phyloP scores from a whole-genome alignment of 2,329 filamentous ascomycete species.

The Bipolaris oryzae region DNA sequence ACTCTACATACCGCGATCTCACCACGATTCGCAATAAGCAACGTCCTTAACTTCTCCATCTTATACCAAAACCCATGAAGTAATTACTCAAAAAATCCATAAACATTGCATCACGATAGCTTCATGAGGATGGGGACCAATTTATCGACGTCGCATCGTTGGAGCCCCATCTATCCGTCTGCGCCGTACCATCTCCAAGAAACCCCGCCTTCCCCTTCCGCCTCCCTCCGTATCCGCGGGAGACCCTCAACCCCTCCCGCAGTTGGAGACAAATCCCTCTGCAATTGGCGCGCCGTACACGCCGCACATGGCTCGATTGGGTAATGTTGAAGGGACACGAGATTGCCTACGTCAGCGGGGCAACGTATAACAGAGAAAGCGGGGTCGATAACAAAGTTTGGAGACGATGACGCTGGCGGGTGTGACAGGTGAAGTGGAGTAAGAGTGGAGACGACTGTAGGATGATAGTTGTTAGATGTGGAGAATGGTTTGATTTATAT shows the following conservation, averaged over 20 bases:
- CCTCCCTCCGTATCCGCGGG: constrained; percentile 5
- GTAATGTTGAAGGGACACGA: no score
- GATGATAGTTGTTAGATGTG: no score
- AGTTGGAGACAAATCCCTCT: constrained; percentile 6
- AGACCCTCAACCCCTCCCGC: background rate
- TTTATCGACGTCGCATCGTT: background rate
- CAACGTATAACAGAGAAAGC: constrained; percentile 10
- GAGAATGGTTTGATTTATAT: no score
- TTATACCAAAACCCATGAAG: background rate
- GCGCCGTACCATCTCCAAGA: background rate
- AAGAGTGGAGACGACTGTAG: background rate
- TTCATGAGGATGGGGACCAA: no score
- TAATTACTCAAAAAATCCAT: no score
- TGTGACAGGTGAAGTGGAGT: constrained; percentile 2
- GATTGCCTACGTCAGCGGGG: constrained; percentile 21
- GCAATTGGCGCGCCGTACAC: constrained; percentile 15
- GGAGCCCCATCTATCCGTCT: background rate
- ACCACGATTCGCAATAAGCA: constrained; percentile 65
- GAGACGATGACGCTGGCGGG: constrained; percentile 18
- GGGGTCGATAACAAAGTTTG: constrained; percentile 20
- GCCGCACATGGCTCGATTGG: no score
- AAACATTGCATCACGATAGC: background rate
- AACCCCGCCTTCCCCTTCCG: constrained; percentile 12
- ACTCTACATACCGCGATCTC: constrained; percentile 56
- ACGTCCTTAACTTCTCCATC: constrained; percentile 55